Conservation (phyloP, 1,284 basidiomycete genomes). For the Tilletia caries region DNA sequence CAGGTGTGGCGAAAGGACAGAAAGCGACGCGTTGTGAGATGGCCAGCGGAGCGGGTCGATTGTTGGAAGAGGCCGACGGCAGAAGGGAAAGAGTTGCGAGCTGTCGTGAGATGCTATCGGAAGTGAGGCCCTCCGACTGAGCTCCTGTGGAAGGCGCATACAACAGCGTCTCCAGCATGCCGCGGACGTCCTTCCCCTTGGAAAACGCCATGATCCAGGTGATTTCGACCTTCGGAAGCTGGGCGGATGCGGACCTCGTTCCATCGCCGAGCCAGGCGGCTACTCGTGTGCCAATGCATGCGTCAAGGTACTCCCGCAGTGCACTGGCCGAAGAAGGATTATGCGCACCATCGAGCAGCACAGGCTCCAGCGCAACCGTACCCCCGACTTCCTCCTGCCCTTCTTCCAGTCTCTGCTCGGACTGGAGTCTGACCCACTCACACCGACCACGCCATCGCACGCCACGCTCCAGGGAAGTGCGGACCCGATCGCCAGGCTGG, state of each 20-base stretch:
- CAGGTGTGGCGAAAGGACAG: constrained; percentile 39
- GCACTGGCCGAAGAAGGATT: constrained; percentile 77
- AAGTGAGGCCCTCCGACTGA: too few relatives aligned
- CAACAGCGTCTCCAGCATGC: constrained; percentile 36
- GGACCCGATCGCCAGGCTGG: constrained; percentile 20
- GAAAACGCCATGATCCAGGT: constrained; percentile 47
- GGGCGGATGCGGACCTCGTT: not conserved
- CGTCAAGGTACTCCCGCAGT: constrained; percentile 69
- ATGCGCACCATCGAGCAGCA: constrained; percentile 91
- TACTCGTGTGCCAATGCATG: constrained; percentile 22
- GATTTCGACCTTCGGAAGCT: constrained; percentile 21
- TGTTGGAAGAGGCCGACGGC: not conserved
- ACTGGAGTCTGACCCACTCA: constrained; percentile 63
- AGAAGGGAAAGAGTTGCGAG: too few relatives aligned
- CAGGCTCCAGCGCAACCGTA: constrained; percentile 18
- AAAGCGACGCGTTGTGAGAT: constrained; percentile 36
- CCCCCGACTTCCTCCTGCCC: not conserved
- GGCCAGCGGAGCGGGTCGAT: not conserved
- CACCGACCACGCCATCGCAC: constrained; percentile 76
- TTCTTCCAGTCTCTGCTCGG: not conserved
- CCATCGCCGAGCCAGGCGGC: not conserved
- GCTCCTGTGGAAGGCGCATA: not conserved
- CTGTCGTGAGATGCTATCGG: not conserved
- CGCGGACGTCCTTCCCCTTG: constrained; percentile 38
- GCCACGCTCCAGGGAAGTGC: constrained; percentile 21